Percentiles rank a stretch among this genome's conserved stretches.
Conservation (phyloP, 257 asterid species). For the Solanum piurae region DNA sequence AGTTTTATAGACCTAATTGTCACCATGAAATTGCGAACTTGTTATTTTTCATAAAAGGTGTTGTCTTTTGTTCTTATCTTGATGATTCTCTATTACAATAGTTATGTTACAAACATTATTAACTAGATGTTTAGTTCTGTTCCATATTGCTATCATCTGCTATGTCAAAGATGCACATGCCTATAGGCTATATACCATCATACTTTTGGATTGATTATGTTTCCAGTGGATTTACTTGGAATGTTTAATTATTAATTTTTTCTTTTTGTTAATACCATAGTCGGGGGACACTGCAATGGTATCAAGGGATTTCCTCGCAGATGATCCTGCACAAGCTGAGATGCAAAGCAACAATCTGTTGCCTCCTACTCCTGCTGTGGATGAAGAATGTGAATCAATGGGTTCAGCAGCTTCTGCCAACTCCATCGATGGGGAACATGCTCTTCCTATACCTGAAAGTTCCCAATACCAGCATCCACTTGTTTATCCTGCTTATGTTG, state of each 20-base stretch:
- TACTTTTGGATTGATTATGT: not conserved
- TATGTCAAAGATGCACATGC: not conserved
- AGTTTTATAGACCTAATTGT: not conserved
- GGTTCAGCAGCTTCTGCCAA: conserved; percentile 81
- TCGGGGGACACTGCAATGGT: conserved; percentile 42
- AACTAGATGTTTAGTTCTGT: not conserved
- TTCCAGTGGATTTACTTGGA: not conserved
- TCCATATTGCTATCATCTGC: not conserved
- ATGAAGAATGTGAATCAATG: conserved; percentile 79
- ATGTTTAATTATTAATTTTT: not conserved
- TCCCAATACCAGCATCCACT: conserved; percentile 58
- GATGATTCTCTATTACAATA: not conserved
- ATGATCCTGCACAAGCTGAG: conserved; percentile 45
- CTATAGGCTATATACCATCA: not conserved
- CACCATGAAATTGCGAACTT: not conserved
- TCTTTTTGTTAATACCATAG: conserved; percentile 24
- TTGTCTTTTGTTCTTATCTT: not conserved
- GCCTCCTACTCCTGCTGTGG: conserved; percentile 37
- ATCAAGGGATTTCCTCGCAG: conserved; percentile 50
- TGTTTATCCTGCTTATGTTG: conserved; percentile 69
- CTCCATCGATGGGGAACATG: conserved; percentile 47
- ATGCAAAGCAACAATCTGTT: conserved; percentile 31
- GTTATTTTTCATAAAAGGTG: not conserved
- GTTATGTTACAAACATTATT: not conserved
- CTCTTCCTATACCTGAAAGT: conserved; percentile 33